Percentiles rank a stretch among this genome's conserved stretches.
phyloP scores from a whole-genome alignment of 305 asterid genomes.

The Solanum aculeatissimum region DNA sequence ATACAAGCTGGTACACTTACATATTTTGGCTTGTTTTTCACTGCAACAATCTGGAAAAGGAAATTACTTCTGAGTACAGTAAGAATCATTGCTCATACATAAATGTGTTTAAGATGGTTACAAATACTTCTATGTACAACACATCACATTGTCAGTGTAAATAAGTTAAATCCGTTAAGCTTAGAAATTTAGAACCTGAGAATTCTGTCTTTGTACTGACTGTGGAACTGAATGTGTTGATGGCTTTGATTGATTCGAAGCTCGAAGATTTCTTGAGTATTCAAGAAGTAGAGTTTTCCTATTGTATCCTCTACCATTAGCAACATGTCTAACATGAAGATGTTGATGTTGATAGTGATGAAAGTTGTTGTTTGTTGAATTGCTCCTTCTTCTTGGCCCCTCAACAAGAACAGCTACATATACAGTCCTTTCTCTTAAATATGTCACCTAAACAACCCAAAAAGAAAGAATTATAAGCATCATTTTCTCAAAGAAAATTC shows the following conservation, averaged over 20 bases:
- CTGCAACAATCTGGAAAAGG: constrained; percentile 8
- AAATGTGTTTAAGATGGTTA: background rate
- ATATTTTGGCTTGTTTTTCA: constrained; percentile 9
- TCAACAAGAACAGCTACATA: constrained; percentile 23
- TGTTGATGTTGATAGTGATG: constrained; percentile 11
- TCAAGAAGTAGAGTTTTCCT: constrained; percentile 47
- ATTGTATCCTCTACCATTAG: constrained; percentile 21
- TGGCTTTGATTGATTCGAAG: constrained; percentile 7
- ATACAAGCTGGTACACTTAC: constrained; percentile 20
- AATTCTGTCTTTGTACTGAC: background rate
- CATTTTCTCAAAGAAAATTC: background rate
- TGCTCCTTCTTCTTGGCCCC: constrained; percentile 2
- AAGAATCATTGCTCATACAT: background rate
- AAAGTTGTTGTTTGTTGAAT: background rate
- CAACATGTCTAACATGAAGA: background rate
- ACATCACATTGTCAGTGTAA: background rate
- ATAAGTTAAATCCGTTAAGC: background rate
- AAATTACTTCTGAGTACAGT: background rate
- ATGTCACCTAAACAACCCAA: background rate
- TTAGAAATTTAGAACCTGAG: background rate
- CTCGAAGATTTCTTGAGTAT: constrained; percentile 30
- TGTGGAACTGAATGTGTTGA: background rate
- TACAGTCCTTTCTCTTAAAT: constrained; percentile 3
- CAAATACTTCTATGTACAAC: background rate
- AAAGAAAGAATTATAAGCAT: background rate